Conservation (phyloP, 2,329 filamentous ascomycete genomes). For the Fusarium albidum region DNA sequence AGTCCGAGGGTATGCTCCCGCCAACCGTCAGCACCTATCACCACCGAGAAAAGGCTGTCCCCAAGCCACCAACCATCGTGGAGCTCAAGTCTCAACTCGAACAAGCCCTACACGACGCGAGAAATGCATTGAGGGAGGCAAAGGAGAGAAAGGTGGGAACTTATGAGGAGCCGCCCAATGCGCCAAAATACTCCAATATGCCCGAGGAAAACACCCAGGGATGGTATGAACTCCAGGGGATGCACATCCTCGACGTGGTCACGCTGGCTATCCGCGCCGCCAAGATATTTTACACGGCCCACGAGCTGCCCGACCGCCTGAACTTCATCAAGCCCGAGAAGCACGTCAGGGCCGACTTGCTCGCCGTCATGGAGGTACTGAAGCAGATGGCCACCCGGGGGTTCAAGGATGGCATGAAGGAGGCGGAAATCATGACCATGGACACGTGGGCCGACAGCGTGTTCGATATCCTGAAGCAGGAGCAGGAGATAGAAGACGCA, state of each 20-base stretch:
- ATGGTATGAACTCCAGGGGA: conserved; percentile 88
- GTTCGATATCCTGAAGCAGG: conserved; percentile 76
- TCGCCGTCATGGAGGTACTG: conserved; percentile 87
- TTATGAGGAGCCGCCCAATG: conserved; percentile 40
- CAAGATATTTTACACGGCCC: conserved; percentile 95
- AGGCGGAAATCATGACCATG: conserved; percentile 80
- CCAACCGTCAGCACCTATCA: conserved; percentile 97
- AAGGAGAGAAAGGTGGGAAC: conserved; percentile 48
- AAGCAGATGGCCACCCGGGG: conserved; percentile 90
- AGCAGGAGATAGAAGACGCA: conserved; percentile 78
- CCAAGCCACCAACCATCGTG: conserved; percentile 83
- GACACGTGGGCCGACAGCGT: conserved; percentile 82
- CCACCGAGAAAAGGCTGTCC: conserved; percentile 80
- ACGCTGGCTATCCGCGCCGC: conserved; percentile 96
- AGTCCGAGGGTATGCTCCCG: conserved; percentile 84
- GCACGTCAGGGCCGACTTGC: conserved; percentile 82
- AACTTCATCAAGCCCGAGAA: conserved; percentile 89
- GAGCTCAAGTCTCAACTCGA: conserved; percentile 76
- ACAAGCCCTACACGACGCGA: conserved; percentile 73
- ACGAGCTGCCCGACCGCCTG: conserved; percentile 85
- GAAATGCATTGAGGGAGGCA: conserved; percentile 71
- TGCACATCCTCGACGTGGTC: conserved; percentile 91
- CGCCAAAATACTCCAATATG: conserved; percentile 48
- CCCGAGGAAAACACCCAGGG: conserved; percentile 63
- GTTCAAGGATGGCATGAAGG: conserved; percentile 82